Evolutionary conservation across 768 basidiomycete species (phyloP), one percentile per base, ranked within the genome.

Genomic region (Russula brevipes): DNA sequence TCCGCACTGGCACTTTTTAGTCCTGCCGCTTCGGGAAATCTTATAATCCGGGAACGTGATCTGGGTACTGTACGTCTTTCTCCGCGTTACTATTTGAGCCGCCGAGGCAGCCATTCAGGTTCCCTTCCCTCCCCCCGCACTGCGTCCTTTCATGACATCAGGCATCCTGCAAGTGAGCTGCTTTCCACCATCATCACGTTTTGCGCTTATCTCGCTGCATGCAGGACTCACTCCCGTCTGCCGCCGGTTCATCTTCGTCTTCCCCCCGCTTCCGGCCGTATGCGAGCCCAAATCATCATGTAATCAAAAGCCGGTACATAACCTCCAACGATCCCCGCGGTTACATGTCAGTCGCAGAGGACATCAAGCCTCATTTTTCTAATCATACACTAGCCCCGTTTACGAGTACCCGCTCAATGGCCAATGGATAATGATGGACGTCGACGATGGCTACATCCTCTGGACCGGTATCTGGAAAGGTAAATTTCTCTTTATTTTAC

Each of bases 381-480:
- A 66, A 56, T 52, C 14, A 31, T 50, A 31, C 36, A 54, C 47
- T 68, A 80, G 91, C 59, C 90, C 91, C 12, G 92, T 94, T 11
- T 94, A 89, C 70, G 92, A 94, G 72, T 94, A 93, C 69, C 90
- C 89, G 1, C 79, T 94, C 60, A 91, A 91, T 66, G 88, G 87
- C 24, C 91, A 94, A 70, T 92, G 91, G 89, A 90, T 94, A 70
- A 94, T 94, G 92, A 91, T 94, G 84, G 92, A 94, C 76, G 88
- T 91, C 71, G 92, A 94, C 72, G 91, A 93, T 72, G 92, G 92
- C 3, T 94, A 91, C 72, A 87, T 94, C 61, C 78, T 93, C 17
- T 94, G 92, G 91, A 94, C 93, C 1, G 89, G 91, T 10, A 94
- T 94, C 57, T 94, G 92, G 92, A 94, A 94, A 81, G 91, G 91